Evolutionary conservation across 768 basidiomycete genomes (phyloP), one percentile per base, ranked within the genome.

Genomic region (Dioszegia aurantiaca): DNA sequence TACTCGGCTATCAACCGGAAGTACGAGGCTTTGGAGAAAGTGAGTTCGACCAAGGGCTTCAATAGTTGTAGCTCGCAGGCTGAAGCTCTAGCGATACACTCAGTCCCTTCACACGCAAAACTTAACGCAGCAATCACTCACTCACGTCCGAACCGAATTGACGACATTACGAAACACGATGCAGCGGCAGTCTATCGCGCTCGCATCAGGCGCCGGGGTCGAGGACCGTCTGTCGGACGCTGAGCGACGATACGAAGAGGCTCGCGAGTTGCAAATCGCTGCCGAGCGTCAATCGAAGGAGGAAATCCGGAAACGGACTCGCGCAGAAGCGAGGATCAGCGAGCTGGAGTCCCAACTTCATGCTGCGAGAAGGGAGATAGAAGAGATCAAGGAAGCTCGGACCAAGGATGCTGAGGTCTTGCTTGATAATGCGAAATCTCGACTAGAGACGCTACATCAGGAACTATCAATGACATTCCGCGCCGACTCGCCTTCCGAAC

Each of bases 91-190:
- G 73, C 60, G 73, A 12, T 70, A 74, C 21, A 74, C 73, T 1
- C 73, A 73, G 64, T 59, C 73, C 2, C 59, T 74, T 30, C 73
- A 74, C 46, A 73, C 74, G 24, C 74, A 74, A 40, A 73, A 67
- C 0, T 51, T 76, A 4, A 73, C 74, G 23, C 72, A 76, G 52
- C 73, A 74, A 57, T 70, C 72, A 36, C 63, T 76, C 31, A 74
- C 74, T 0, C 69, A 72, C 31, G 72, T 76, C n/a, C 65, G 74
- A 33, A 52, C 63, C n/a, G 74, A 76, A 46, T 56, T 76, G 14
- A 66, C 72, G 0, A 56, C 69, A 37, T 54, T 74, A 4, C 62
- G 74, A 28, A 55, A 58, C 0, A 68, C 66, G 3, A 55, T 60
- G 4, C 55, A 60, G 28, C 59, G 69, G 24, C 72, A 74, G 54